Evolutionary conservation across 768 basidiomycete species (phyloP).

Genomic region (Boletus bicolor): DNA sequence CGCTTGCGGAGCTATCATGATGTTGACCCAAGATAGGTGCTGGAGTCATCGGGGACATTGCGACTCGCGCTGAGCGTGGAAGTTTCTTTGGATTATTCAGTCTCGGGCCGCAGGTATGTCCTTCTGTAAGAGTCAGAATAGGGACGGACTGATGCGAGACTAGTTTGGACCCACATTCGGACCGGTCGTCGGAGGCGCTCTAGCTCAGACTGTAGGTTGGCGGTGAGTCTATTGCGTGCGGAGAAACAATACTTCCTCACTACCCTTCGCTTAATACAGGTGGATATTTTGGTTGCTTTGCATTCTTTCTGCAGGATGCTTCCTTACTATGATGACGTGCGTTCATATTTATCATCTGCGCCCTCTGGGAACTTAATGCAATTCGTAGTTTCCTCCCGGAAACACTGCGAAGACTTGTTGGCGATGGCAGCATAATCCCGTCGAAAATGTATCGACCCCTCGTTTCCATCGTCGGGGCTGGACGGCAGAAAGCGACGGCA

Average conservation of each 20-base stretch:
- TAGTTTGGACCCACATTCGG: slow-evolving; percentile 56
- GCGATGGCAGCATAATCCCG: slow-evolving; percentile 29
- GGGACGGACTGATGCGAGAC: neutral
- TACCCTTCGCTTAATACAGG: neutral
- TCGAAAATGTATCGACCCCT: slow-evolving; percentile 28
- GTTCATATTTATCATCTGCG: neutral
- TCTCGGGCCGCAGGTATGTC: slow-evolving; percentile 58
- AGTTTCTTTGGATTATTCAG: slow-evolving; percentile 68
- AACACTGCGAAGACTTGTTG: slow-evolving; percentile 24
- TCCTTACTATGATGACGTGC: slow-evolving; percentile 11
- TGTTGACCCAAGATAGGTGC: slow-evolving; percentile 42
- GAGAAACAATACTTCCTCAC: neutral
- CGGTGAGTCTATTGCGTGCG: slow-evolving; percentile 37
- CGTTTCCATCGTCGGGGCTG: slow-evolving; percentile 23
- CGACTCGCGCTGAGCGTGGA: slow-evolving; percentile 68
- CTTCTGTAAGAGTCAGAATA: neutral
- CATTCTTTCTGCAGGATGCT: slow-evolving; percentile 15
- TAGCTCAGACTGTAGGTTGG: slow-evolving; percentile 62
- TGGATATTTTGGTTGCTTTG: slow-evolving; percentile 25
- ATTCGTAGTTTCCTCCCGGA: slow-evolving; percentile 22
- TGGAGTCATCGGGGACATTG: slow-evolving; percentile 78
- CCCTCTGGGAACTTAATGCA: neutral
- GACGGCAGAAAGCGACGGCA: slow-evolving; percentile 12
- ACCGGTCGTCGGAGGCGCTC: slow-evolving; percentile 49
- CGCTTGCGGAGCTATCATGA: neutral